Evolutionary conservation across 2,329 filamentous ascomycete species (phyloP).

Genomic region (Bimuria novae-zelandiae): DNA sequence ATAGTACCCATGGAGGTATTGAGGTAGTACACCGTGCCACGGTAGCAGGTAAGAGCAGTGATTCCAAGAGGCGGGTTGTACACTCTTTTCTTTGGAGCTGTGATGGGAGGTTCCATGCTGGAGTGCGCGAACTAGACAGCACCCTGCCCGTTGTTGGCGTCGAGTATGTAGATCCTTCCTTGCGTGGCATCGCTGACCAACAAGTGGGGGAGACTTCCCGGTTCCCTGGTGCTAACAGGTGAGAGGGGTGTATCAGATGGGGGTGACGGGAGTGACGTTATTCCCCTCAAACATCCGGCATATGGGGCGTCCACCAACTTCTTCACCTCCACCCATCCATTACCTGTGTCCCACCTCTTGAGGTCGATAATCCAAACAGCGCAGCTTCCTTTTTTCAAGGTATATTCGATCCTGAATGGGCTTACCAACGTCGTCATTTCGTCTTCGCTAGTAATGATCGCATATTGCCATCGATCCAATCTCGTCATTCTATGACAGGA

Average conservation of each 20-base stretch:
- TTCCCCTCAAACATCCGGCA: background rate
- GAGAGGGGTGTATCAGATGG: background rate
- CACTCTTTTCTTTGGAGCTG: background rate
- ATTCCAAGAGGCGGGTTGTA: background rate
- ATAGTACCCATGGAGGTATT: background rate
- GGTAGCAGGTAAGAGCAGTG: background rate
- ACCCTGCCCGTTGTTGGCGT: background rate
- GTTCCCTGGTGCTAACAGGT: background rate
- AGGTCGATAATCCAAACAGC: background rate
- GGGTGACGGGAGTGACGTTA: background rate
- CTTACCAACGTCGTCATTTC: background rate
- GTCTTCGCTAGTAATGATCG: constrained; percentile 1
- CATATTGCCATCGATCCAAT: background rate
- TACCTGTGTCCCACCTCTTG: background rate
- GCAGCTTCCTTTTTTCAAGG: background rate
- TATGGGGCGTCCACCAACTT: background rate
- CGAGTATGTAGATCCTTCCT: background rate
- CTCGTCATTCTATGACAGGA: background rate
- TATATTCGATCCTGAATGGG: background rate
- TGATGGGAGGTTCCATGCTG: background rate
- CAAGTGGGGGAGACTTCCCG: background rate
- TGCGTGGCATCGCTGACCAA: background rate
- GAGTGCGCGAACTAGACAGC: background rate
- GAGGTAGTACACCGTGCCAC: background rate
- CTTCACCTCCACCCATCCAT: background rate